phyloP scores from a whole-genome alignment of 768 basidiomycete genomes.

The Russula griseocarnosa region DNA sequence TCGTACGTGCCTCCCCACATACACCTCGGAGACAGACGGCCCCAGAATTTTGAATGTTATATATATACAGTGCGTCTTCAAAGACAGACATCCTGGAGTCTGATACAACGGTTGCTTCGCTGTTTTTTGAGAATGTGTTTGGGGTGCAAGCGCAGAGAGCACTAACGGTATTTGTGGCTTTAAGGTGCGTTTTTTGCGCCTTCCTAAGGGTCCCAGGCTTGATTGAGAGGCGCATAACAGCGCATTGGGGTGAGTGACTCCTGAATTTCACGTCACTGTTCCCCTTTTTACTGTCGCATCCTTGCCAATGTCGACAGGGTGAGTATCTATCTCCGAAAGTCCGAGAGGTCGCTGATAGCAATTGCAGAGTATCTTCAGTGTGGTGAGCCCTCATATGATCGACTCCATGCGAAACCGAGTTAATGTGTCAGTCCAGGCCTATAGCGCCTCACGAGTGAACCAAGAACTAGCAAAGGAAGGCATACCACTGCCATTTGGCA shows the following conservation, averaged over 20 bases:
- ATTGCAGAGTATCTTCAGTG: slow-evolving; percentile 19
- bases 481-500: slow-evolving; percentile 56
- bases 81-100: slow-evolving; percentile 47
- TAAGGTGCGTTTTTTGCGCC: slow-evolving; percentile 39
- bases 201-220: neutral
- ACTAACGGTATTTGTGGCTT: slow-evolving; percentile 53
- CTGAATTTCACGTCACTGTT: neutral
- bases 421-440: slow-evolving; percentile 39
- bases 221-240: slow-evolving; percentile 27
- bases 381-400: neutral
- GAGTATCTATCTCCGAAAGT: neutral
- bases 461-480: slow-evolving; percentile 64
- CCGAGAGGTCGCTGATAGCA: neutral
- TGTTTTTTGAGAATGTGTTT: slow-evolving; percentile 60
- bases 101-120: slow-evolving; percentile 53
- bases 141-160: slow-evolving; percentile 50
- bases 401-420: neutral
- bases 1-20: slow-evolving; percentile 35
- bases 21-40: neutral
- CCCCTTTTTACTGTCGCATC: neutral
- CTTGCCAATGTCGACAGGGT: slow-evolving; percentile 4
- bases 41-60: neutral
- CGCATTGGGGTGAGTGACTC: slow-evolving; percentile 35
- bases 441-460: slow-evolving; percentile 49
- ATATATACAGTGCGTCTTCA: slow-evolving; percentile 38